These are phyloP conservation scores for Rubia peregrina DNA, from an alignment of 305 asterid genomes.

Conservation along the genomic window DNA sequence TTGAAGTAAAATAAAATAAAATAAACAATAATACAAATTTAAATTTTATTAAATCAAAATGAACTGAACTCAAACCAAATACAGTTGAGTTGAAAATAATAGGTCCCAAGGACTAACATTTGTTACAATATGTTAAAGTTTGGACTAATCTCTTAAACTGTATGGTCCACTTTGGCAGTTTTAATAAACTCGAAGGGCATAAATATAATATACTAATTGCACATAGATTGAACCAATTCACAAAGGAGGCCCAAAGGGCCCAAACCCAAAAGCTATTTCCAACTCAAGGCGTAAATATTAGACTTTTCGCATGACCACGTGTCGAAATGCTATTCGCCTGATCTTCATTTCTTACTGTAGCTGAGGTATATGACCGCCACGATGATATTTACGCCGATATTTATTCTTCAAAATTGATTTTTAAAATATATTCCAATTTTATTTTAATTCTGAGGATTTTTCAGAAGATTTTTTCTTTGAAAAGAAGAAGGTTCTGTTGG, in stretches of 20 bases:
- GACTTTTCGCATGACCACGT: slow-evolving; percentile 10
- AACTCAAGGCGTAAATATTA: neutral
- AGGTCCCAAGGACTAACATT: too few species aligned
- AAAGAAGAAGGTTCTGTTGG: neutral
- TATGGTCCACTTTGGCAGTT: neutral
- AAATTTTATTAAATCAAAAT: too few species aligned
- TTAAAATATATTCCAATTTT: neutral
- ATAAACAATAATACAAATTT: too few species aligned
- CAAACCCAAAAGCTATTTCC: neutral
- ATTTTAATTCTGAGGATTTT: neutral
- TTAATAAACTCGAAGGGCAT: neutral
- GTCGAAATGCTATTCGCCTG: neutral
- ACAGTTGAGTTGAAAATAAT: too few species aligned
- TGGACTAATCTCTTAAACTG: neutral
- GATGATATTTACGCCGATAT: slow-evolving; percentile 8
- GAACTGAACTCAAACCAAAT: too few species aligned
- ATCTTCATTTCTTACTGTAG: neutral
- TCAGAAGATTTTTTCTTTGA: neutral
- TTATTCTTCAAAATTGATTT: neutral
- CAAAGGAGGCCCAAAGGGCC: neutral
- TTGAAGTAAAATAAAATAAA: too few species aligned
- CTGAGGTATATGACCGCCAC: slow-evolving; percentile 14
- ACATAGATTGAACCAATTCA: neutral
- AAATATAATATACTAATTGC: neutral
- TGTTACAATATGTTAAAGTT: too few species aligned